Evolutionary conservation across 2,329 filamentous ascomycete genomes (phyloP).

Genomic region (Diplodia intermedia): DNA sequence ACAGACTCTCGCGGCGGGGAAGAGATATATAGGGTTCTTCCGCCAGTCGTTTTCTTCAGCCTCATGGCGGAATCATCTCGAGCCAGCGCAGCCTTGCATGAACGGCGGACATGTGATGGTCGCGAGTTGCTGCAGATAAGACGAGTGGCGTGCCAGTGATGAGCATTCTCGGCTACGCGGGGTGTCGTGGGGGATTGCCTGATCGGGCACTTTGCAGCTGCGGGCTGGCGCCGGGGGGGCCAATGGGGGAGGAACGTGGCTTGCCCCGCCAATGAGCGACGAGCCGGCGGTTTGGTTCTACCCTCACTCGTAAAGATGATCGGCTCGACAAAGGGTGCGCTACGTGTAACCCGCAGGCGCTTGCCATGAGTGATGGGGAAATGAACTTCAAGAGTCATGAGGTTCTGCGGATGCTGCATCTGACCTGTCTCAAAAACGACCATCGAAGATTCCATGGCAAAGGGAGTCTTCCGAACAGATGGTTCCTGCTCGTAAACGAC

Average conservation of each 20-base stretch:
- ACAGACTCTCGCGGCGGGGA: too few species aligned
- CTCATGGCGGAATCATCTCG: not conserved
- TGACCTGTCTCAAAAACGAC: not conserved
- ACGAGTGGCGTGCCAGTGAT: conserved; percentile 12
- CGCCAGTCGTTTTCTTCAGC: not conserved
- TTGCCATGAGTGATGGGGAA: not conserved
- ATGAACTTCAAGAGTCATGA: not conserved
- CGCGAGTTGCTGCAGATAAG: conserved; percentile 6
- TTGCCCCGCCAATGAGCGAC: not conserved
- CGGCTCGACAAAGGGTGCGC: conserved; percentile 15
- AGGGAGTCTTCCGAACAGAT: not conserved
- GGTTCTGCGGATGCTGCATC: too few species aligned
- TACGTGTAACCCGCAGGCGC: conserved; percentile 13
- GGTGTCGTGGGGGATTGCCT: conserved; percentile 8
- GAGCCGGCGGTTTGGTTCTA: not conserved
- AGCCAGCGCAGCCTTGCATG: conserved; percentile 25
- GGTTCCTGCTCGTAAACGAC: not conserved
- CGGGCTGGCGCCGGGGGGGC: not conserved
- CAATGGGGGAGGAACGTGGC: not conserved
- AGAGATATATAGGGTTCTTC: not conserved
- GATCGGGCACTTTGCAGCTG: conserved; percentile 17
- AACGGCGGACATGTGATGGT: conserved; percentile 4
- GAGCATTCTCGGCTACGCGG: conserved; percentile 11
- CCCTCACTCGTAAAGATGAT: conserved; percentile 20
- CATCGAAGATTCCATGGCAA: not conserved